Base-by-base conservation (phyloP, 2,329 filamentous ascomycete species). In the Paraconiothyrium sp. region DNA sequence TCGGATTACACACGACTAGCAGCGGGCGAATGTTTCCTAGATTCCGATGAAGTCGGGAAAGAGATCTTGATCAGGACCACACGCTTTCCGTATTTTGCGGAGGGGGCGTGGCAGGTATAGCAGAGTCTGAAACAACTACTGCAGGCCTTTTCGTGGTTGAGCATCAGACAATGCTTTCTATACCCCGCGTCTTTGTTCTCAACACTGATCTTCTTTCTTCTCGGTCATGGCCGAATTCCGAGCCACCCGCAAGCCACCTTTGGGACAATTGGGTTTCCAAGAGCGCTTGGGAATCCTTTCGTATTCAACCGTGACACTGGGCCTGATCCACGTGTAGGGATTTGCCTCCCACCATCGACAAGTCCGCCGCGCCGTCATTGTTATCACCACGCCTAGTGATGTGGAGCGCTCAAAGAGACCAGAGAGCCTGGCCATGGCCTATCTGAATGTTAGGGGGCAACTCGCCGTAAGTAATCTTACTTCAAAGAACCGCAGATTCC, bases 301-400 rank as follows among this genome's bases (percentile, higher is more conserved):
- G 20, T 35, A 50, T 57, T 50, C 44, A 57, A 49, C 46, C 55
- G 39, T 22, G 14, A 14, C 11, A 41, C 37, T 32, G 55, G 55
- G 35, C 24, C 46, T 48, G 44, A 11, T 34, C 43, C 46, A 57
- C 24, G 35, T 20, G 24, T 35, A 27, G 27, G 14, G 37, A 24
- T n/a, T 34, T 32, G 9, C 47, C 6, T 24, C 4, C 10, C 5
- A 22, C n/a, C 16, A 20, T 24, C 20, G 30, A 41, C 48, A 27
- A 27, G n/a, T 16, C 34, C 47, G 59, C 48, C 59, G 35, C 54
- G 5, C 27, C 14, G 37, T 41, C 39, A 61, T 61, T 61, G 59
- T 57, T 41, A 20, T 44, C 46, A 20, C 32, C 20, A 16, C 11
- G 11, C 11, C 44, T 10, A 46, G 27, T 39, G 22, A 54, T 41